Percentiles rank a stretch among this genome's conserved stretches.
Conservation (phyloP, 2,329 filamentous ascomycete species). For the Phaeosphaeriaceae sp. region DNA sequence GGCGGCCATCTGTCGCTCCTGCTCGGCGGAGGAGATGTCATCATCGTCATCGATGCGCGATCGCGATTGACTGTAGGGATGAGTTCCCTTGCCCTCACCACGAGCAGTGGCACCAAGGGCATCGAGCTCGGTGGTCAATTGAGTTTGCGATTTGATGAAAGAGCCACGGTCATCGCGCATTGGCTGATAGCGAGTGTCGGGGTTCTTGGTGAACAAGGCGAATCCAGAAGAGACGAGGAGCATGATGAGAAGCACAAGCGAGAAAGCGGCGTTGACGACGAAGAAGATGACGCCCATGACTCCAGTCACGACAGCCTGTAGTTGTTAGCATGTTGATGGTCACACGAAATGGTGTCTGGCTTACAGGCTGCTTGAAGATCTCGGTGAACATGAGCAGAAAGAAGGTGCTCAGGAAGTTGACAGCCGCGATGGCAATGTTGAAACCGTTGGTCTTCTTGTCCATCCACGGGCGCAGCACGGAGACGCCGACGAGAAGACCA, state of each 20-base stretch:
- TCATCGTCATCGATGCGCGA: constrained; percentile 76
- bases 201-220: constrained; percentile 89
- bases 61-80: constrained; percentile 46
- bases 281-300: constrained; percentile 91
- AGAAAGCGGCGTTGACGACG: constrained; percentile 83
- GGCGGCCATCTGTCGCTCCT: constrained; percentile 35
- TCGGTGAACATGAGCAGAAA: constrained; percentile 89
- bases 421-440: constrained; percentile 88
- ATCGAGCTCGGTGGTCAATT: constrained; percentile 87
- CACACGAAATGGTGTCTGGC: constrained; percentile 27
- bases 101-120: constrained; percentile 87
- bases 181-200: constrained; percentile 91
- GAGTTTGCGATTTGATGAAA: constrained; percentile 95
- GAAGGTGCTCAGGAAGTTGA: constrained; percentile 91
- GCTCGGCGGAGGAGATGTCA: constrained; percentile 65
- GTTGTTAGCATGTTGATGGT: constrained; percentile 19
- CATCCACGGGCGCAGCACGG: constrained; percentile 92
- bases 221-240: constrained; percentile 79
- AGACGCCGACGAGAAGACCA: constrained; percentile 75
- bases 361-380: constrained; percentile 81
- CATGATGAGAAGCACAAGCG: constrained; percentile 81
- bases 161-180: constrained; percentile 96
- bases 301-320: constrained; percentile 76
- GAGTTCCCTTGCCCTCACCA: constrained; percentile 68
- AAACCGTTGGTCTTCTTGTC: constrained; percentile 98